Percentiles rank a stretch among this genome's conserved stretches.
These are phyloP conservation scores for Parsonsia alboflavescens DNA, from an alignment of 257 asterid genomes.

Conservation along the genomic window DNA sequence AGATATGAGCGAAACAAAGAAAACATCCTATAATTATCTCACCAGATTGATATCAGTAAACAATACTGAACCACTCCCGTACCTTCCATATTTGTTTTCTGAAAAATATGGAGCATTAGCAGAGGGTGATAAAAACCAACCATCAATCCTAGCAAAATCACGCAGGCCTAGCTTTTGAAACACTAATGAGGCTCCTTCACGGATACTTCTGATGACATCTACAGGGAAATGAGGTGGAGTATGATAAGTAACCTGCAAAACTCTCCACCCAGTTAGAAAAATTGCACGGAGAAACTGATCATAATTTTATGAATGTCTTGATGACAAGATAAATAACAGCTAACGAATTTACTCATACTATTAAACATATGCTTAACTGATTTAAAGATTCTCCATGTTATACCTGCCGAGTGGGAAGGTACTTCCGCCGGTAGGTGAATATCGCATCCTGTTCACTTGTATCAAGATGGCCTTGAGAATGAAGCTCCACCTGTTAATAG, in stretches of 20 bases:
- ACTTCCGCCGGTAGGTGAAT: constrained; percentile 72
- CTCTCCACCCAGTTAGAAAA: constrained; percentile 11
- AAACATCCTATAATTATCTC: constrained; percentile 24
- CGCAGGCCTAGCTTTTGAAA: constrained; percentile 72
- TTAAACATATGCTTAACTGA: neutral
- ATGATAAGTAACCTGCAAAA: constrained; percentile 67
- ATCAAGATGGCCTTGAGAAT: constrained; percentile 44
- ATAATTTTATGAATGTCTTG: constrained; percentile 1
- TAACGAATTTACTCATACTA: neutral
- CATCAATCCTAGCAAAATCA: constrained; percentile 92
- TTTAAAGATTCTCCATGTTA: neutral
- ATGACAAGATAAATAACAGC: neutral
- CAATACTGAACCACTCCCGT: constrained; percentile 56
- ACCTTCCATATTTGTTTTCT: constrained; percentile 56
- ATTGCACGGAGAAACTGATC: neutral
- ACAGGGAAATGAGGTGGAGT: constrained; percentile 89
- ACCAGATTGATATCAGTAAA: constrained; percentile 91
- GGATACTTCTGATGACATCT: constrained; percentile 53
- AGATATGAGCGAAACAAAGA: constrained; percentile 8
- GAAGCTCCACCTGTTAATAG: constrained; percentile 70
- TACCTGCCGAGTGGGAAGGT: constrained; percentile 90
- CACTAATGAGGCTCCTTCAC: constrained; percentile 76
- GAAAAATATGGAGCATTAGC: constrained; percentile 42
- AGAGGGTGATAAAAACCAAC: constrained; percentile 75
- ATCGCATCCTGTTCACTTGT: constrained; percentile 63